These are phyloP conservation scores for Alternaria brassicae DNA, from an alignment of 2,329 filamentous ascomycete genomes.

Conservation along the genomic window DNA sequence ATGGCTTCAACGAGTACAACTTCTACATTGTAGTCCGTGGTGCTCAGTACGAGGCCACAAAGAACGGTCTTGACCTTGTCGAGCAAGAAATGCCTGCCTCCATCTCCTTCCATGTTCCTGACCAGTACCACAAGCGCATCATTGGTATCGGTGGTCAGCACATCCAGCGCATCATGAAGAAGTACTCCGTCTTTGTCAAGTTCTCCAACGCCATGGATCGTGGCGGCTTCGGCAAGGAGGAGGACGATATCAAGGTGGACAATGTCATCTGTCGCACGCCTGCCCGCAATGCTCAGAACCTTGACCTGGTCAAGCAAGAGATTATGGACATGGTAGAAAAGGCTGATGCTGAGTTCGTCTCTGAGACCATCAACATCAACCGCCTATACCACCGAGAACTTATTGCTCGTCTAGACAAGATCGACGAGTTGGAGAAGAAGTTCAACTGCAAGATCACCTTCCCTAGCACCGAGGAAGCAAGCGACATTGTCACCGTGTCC, in stretches of 20 bases:
- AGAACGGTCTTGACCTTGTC: slow-evolving; percentile 88
- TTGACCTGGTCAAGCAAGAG: slow-evolving; percentile 97
- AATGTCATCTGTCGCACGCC: slow-evolving; percentile 99
- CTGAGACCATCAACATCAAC: slow-evolving; percentile 91
- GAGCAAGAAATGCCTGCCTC: slow-evolving; percentile 99
- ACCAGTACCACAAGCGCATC: slow-evolving; percentile 99
- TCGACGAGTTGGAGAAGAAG: slow-evolving; percentile 96
- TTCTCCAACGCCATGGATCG: slow-evolving; percentile 99
- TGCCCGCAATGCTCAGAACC: slow-evolving; percentile 92
- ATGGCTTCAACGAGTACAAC: slow-evolving; percentile 99
- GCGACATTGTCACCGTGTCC: slow-evolving; percentile 93
- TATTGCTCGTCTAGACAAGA: slow-evolving; percentile 83
- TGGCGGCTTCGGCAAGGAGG: slow-evolving; percentile 89
- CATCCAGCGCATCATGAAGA: slow-evolving; percentile 99
- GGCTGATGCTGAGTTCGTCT: slow-evolving; percentile 95
- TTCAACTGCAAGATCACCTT: slow-evolving; percentile 99
- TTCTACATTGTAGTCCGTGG: slow-evolving; percentile 99
- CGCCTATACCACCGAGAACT: slow-evolving; percentile 95
- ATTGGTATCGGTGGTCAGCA: slow-evolving; percentile 98
- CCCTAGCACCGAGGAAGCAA: slow-evolving; percentile 95
- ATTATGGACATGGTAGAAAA: slow-evolving; percentile 99
- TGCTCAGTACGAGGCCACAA: slow-evolving; percentile 90
- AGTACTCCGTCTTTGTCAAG: slow-evolving; percentile 99
- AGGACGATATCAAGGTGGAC: slow-evolving; percentile 98
- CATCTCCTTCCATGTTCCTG: slow-evolving; percentile 98